Evolutionary conservation across 2,329 filamentous ascomycete species (phyloP).

Genomic region (Alternaria sp.): DNA sequence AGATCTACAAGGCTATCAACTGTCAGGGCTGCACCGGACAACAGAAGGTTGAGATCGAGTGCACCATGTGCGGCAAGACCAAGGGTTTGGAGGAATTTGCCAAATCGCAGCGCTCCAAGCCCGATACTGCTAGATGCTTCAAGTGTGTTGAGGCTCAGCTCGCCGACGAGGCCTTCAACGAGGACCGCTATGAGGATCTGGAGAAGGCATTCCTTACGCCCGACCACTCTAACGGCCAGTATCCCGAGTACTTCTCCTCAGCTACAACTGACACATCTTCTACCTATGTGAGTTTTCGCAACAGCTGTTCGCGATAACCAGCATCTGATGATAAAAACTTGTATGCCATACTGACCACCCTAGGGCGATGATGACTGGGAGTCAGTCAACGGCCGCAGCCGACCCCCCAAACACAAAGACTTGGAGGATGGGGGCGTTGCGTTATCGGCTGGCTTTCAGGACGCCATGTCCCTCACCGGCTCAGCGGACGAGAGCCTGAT

Average conservation of each 20-base stretch:
- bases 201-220: conserved; percentile 31
- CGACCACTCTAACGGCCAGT: conserved; percentile 23
- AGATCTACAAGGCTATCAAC: conserved; percentile 40
- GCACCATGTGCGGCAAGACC: conserved; percentile 57
- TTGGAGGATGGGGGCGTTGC: conserved; percentile 25
- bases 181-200: conserved; percentile 44
- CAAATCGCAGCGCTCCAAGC: conserved; percentile 58
- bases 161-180: conserved; percentile 34
- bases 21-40: conserved; percentile 58
- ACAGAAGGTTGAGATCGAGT: conserved; percentile 59
- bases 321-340: no score
- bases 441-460: conserved; percentile 28
- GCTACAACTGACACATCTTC: conserved; percentile 26
- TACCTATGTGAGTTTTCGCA: conserved; percentile 27
- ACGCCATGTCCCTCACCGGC: conserved; percentile 25
- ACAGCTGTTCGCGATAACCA: neutral
- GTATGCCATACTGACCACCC: conserved; percentile 13
- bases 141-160: conserved; percentile 43
- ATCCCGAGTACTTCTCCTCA: conserved; percentile 36
- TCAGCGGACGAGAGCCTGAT: conserved; percentile 29
- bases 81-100: conserved; percentile 61
- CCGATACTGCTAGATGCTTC: conserved; percentile 53
- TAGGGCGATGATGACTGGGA: conserved; percentile 27
- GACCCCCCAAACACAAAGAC: conserved; percentile 7
- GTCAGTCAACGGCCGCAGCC: conserved; percentile 13